A percentile compares a stretch with the other conserved stretches of the same genome.
These are phyloP conservation scores for Lactarius psammicola DNA, from an alignment of 768 basidiomycete genomes.

Conservation along the genomic window DNA sequence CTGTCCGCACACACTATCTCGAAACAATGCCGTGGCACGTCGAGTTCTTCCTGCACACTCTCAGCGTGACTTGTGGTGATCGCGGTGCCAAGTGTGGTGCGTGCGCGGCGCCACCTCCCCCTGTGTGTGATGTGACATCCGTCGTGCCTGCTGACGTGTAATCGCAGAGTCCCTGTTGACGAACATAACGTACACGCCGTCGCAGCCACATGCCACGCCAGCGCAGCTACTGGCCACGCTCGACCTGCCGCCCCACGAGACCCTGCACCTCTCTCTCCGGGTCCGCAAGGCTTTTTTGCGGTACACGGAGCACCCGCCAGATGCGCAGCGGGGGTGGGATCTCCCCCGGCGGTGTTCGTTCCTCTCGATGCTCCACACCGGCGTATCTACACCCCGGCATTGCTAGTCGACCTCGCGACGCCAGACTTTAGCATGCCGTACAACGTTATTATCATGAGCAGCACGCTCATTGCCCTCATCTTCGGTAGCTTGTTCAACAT, in stretches of 20 bases:
- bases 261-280: conserved; percentile 64
- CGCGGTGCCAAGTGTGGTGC: conserved; percentile 45
- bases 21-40: conserved; percentile 95
- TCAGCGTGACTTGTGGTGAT: conserved; percentile 48
- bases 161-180: conserved; percentile 61
- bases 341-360: conserved; percentile 76
- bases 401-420: conserved; percentile 92
- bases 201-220: conserved; percentile 68
- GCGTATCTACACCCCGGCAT: conserved; percentile 73
- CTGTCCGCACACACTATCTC: conserved; percentile 62
- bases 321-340: conserved; percentile 94
- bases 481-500: conserved; percentile 93
- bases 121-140: background rate
- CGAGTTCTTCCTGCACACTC: conserved; percentile 82
- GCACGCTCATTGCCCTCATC: conserved; percentile 85
- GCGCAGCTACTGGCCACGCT: conserved; percentile 74
- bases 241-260: conserved; percentile 64
- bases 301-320: conserved; percentile 95
- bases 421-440: conserved; percentile 99
- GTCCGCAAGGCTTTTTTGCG: conserved; percentile 82
- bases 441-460: conserved; percentile 97
- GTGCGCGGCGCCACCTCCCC: conserved; percentile 26
- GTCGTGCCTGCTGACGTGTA: conserved; percentile 7
- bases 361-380: conserved; percentile 34
- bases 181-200: conserved; percentile 63